These are phyloP conservation scores for Cladosporium cucumerinum DNA, from an alignment of 2,329 filamentous ascomycete genomes.

Conservation along the genomic window DNA sequence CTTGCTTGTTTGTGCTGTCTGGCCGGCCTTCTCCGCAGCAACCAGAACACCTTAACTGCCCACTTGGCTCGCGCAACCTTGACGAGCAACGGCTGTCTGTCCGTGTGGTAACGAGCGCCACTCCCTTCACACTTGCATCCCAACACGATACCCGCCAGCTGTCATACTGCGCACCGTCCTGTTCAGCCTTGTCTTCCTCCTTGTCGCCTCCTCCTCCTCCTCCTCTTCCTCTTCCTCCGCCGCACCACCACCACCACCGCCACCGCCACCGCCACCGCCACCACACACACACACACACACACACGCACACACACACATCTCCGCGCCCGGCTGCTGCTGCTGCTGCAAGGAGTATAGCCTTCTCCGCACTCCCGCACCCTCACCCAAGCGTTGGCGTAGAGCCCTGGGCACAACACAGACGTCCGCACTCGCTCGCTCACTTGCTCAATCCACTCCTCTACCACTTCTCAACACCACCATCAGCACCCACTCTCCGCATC, in stretches of 20 bases:
- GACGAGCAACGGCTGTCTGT: background rate
- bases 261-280: background rate
- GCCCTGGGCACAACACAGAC: conserved; percentile 1
- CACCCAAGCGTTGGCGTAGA: conserved; percentile 2
- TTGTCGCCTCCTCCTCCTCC: background rate
- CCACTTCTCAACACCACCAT: background rate
- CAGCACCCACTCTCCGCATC: background rate
- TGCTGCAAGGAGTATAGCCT: conserved; percentile 1
- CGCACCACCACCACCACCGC: background rate
- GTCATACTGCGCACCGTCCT: background rate
- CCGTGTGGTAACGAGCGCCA: background rate
- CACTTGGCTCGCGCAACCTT: background rate
- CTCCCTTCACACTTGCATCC: conserved; percentile 5
- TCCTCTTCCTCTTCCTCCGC: background rate
- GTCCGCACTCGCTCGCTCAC: background rate
- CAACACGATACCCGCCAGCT: background rate
- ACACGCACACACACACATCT: no score
- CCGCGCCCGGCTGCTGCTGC: background rate
- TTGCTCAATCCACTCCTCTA: background rate
- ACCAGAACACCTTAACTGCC: background rate
- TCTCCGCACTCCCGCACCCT: background rate
- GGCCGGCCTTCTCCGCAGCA: background rate
- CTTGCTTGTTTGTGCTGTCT: background rate
- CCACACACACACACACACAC: no score
- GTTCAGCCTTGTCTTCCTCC: background rate